A percentile compares a stretch with the other conserved stretches of the same genome.
These are phyloP conservation scores for Fusarium guadeloupense DNA, from an alignment of 2,329 filamentous ascomycete genomes.

Conservation along the genomic window DNA sequence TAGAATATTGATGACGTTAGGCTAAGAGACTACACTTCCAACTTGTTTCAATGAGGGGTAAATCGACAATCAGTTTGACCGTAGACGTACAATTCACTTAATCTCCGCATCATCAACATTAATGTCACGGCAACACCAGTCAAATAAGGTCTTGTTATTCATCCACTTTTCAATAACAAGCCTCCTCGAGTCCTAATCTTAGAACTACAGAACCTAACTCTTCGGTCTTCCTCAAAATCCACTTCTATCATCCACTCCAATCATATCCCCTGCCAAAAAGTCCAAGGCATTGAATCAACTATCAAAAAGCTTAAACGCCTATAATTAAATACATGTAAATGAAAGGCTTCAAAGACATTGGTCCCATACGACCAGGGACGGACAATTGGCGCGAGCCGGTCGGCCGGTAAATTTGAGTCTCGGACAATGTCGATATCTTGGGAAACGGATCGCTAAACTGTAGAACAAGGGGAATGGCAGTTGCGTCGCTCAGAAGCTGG, in stretches of 20 bases:
- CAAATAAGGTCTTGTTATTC: constrained; percentile 35
- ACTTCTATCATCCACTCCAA: constrained; percentile 24
- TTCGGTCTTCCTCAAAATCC: constrained; percentile 14
- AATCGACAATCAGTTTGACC: not conserved
- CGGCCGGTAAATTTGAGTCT: constrained; percentile 23
- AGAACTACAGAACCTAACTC: constrained; percentile 2
- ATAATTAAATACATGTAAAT: constrained; percentile 43
- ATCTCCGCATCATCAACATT: no score
- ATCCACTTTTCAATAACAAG: constrained; percentile 31
- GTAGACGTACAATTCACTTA: no score
- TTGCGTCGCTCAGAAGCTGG: constrained; percentile 42
- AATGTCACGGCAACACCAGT: not conserved
- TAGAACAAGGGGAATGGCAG: constrained; percentile 42
- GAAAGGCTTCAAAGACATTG: constrained; percentile 21
- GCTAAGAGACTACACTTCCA: constrained; percentile 3
- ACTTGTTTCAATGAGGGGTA: constrained; percentile 9
- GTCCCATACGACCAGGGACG: constrained; percentile 11
- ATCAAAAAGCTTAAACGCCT: constrained; percentile 33
- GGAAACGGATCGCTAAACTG: constrained; percentile 31
- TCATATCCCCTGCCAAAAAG: constrained; percentile 14
- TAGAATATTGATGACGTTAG: constrained; percentile 29
- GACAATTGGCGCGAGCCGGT: constrained; percentile 25
- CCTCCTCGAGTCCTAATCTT: constrained; percentile 19
- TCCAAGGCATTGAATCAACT: constrained; percentile 9
- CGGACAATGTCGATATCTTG: constrained; percentile 22